Base-by-base conservation (phyloP, 2,329 filamentous ascomycete genomes). In the Colletotrichum gloeosporioides region DNA sequence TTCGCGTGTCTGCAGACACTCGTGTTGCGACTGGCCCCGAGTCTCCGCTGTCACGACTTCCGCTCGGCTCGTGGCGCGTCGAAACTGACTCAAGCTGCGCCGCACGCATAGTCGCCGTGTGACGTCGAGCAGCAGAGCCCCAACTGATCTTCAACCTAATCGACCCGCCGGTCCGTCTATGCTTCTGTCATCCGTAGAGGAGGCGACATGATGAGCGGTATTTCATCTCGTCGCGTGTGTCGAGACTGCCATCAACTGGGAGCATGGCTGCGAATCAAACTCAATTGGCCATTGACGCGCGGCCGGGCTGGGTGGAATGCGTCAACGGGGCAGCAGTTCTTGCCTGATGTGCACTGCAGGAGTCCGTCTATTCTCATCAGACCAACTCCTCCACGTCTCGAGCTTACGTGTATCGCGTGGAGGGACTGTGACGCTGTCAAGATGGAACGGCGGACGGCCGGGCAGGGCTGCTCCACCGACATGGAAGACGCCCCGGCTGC, bases 231-330 rank as follows among this genome's bases (percentile, higher is more conserved):
- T 64, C 32, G 25, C 63, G 22, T 18, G 44, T n/a, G 25, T 53
- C 18, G 22, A 59, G 18, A 34, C 18, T 25, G 34, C 6, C 27
- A 36, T 18, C 25, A 64, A 62, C 74, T 32, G 49, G 74, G 64
- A 65, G 64, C 22, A 76, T 76, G 70, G 70, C 65, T 76, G 70
- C 59, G 32, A 27, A 36, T n/a, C 13, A 61, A 76, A 76, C 70
- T 74, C 70, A 76, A 76, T 76, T 74, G 34, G 25, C 34, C 18
- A 10, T 31, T 59, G 65, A 69, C 74, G 64, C 70, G 74, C 70
- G 70, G 49, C 61, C 59, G 22, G 31, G 29, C 15, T 63, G 27
- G 59, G 44, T 32, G 59, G 64, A 69, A 31, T 44, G 39, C 27
- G 44, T 34, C 49, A 15, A 69, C 22, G 31, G 44, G 29, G 34